These are phyloP conservation scores for Scytalidium lignicola DNA, from an alignment of 2,329 filamentous ascomycete species.

Conservation along the genomic window DNA sequence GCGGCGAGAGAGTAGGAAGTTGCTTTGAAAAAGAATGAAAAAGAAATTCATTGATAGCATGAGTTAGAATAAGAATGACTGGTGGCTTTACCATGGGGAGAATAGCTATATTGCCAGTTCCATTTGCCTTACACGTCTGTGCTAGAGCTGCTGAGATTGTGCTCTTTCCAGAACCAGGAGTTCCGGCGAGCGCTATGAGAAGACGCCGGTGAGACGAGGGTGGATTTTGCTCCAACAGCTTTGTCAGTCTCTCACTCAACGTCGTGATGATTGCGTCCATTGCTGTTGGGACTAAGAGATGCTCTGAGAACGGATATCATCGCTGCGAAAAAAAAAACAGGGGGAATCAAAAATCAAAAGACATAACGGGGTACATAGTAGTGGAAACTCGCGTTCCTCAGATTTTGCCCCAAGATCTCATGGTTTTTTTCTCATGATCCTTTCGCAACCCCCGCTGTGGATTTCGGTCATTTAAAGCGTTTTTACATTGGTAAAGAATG, in stretches of 20 bases:
- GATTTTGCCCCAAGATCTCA: background rate
- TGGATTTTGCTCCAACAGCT: constrained; percentile 1
- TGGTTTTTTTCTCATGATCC: no score
- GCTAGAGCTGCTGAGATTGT: constrained; percentile 22
- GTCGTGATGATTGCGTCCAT: constrained; percentile 4
- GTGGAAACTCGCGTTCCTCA: background rate
- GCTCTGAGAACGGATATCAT: background rate
- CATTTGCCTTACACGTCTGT: constrained; percentile 8
- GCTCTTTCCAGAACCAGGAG: constrained; percentile 26
- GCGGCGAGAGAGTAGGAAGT: background rate
- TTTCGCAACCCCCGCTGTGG: background rate
- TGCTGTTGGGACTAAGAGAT: background rate
- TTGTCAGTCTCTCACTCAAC: constrained; percentile 3
- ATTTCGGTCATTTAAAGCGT: background rate
- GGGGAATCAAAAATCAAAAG: no score
- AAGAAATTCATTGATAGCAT: no score
- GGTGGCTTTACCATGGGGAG: constrained; percentile 27
- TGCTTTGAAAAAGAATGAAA: no score
- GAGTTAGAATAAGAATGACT: no score
- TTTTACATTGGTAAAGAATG: background rate
- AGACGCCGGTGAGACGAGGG: constrained; percentile 9
- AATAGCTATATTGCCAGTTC: constrained; percentile 14
- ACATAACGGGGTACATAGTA: no score
- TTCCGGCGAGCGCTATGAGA: constrained; percentile 25
- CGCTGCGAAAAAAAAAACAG: background rate